Evolutionary conservation across 2,329 filamentous ascomycete species (phyloP), one percentile per base, ranked within the genome.

Genomic region (Penicillium sp.): DNA sequence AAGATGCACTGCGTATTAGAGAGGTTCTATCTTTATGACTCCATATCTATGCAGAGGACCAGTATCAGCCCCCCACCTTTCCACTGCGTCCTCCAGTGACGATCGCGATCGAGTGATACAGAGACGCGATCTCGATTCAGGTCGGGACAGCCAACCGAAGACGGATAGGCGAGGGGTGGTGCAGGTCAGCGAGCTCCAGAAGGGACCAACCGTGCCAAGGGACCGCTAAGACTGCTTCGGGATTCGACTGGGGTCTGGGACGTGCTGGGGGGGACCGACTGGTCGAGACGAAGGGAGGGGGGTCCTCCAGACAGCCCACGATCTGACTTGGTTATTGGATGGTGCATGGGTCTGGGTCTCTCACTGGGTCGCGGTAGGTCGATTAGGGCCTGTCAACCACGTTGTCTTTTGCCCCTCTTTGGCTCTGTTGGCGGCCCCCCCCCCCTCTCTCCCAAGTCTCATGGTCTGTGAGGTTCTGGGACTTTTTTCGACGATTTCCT

Each of bases 351-450:
- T 28, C 45, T 30, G 45, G 45, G 45, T 48, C 45, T n/a, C 28
- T 46, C 43, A 28, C 28, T 51, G 46, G 46, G 46, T 51, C 28
- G 46, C 22, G 35, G 35, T 40, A 40, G 51, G 51, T 28, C 46
- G 26, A 49, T 49, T 49, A 19, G 46, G 46, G 46, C 46, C 63
- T 66, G 64, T 66, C 64, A 66, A 66, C 64, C 64, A 66, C 64
- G 64, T 64, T 64, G 64, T 38, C 55, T 42, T 33, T 35, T 28
- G 28, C 53, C 38, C 53, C 43, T 46, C 43, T 40, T 4, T 46
- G 45, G 25, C 16, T 6, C 14, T 38, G 13, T 38, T 26, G 19
- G 19, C 19, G 19, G 38, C 25, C 26, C 57, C 49, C 25, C 4
- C 3, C 28, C 30, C 30, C 30, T 43, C 49, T 13, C 4, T 5